Evolutionary conservation across 371 early-diverging fungal genomes (phyloP), one percentile per base, ranked within the genome.

Genomic region (Blakeslea trispora): DNA sequence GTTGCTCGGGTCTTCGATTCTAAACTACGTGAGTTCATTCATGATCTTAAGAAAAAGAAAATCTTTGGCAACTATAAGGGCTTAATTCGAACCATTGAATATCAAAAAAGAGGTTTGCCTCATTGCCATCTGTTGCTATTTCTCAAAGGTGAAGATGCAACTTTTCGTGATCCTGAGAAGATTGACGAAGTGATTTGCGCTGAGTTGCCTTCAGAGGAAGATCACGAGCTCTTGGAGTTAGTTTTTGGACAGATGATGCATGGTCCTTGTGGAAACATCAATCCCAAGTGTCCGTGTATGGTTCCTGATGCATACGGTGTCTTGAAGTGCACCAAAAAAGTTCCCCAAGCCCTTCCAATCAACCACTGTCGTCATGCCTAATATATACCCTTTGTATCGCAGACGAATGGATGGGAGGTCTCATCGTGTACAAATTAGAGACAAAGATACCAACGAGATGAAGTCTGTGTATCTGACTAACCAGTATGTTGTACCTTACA

Each of bases 81-180:
- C 3, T 22, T 40, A 9, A 31, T 53, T 3, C 18, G 51, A 37
- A 47, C 45, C 34, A 53, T 40, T 61, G 68, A 69, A 28, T 71
- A 65, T 46, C 72, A 70, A 53, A 76, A 64, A 11, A 14, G 62
- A 13, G 71, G 70, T 7, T 45, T 72, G 4, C 68, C 66, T 23
- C 64, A 77, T 55, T 56, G 60, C 8, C 69, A 74, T 37, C 61
- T 71, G 4, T 59, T 70, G 1, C 34, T 74, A 11, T 64, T 74
- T 32, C 42, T 77, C 6, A 54, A 53, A n/a, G n/a, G n/a, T n/a
- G n/a, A n/a, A n/a, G n/a, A n/a, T n/a, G n/a, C n/a, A n/a, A n/a
- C n/a, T n/a, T n/a, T n/a, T n/a, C n/a, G n/a, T n/a, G n/a, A n/a
- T 11, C 15, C 8, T 14, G 66, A 55, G 2, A 59, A 71, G 15